phyloP scores from a whole-genome alignment of 1,284 basidiomycete species.

The Cryptococcus jaspeensis region DNA sequence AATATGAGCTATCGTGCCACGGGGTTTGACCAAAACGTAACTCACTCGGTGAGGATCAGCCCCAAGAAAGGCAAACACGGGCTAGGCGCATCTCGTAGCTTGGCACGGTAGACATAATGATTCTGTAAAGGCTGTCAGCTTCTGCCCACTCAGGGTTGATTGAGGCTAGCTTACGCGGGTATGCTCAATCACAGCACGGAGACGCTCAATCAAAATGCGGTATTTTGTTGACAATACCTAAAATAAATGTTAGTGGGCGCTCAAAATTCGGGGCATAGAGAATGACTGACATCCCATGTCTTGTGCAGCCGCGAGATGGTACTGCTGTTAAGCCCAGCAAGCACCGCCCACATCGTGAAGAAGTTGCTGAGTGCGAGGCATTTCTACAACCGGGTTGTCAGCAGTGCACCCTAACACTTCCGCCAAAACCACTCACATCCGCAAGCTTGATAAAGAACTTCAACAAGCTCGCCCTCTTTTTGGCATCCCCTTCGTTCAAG shows the following conservation, averaged over 20 bases:
- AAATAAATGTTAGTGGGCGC: slow-evolving; percentile 23
- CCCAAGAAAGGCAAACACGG: slow-evolving; percentile 91
- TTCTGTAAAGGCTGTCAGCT: slow-evolving; percentile 32
- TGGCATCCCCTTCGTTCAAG: slow-evolving; percentile 78
- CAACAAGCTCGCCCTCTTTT: slow-evolving; percentile 73
- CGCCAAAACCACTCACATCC: slow-evolving; percentile 63
- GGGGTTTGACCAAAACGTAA: slow-evolving; percentile 9
- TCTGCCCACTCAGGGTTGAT: too few species aligned
- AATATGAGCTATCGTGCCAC: slow-evolving; percentile 3
- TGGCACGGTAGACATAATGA: slow-evolving; percentile 71
- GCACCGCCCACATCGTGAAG: slow-evolving; percentile 91
- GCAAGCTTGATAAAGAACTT: slow-evolving; percentile 93
- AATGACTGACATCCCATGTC: slow-evolving; percentile 76
- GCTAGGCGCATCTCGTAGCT: slow-evolving; percentile 74
- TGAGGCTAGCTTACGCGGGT: slow-evolving; percentile 55
- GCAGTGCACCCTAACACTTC: not conserved
- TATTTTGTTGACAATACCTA: slow-evolving; percentile 84
- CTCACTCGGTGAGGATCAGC: slow-evolving; percentile 55
- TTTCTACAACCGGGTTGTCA: slow-evolving; percentile 58
- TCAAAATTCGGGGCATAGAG: slow-evolving; percentile 4
- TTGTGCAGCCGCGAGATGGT: slow-evolving; percentile 89
- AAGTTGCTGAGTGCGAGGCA: slow-evolving; percentile 91
- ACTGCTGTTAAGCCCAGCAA: slow-evolving; percentile 91
- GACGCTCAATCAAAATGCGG: slow-evolving; percentile 70
- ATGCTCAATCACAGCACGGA: slow-evolving; percentile 86